Evolutionary conservation across 768 basidiomycete species (phyloP).

Genomic region (Agrocybe pediades): DNA sequence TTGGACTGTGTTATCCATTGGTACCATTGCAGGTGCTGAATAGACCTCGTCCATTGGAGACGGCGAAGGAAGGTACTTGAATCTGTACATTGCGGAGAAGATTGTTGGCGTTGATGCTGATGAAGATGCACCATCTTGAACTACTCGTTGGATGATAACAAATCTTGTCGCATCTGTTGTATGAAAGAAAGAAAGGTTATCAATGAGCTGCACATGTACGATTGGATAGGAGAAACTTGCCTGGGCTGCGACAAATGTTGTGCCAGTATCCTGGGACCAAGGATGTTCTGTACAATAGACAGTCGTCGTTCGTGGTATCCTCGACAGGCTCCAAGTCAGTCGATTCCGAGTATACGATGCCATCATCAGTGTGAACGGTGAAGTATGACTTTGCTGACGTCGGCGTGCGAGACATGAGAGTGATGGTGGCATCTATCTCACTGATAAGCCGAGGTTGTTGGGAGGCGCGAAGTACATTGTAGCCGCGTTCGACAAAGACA

Average conservation of each 20-base stretch:
- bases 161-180: conserved; percentile 74
- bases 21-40: conserved; percentile 8
- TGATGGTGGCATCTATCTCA: conserved; percentile 67
- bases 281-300: conserved; percentile 57
- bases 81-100: conserved; percentile 63
- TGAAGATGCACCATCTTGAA: conserved; percentile 32
- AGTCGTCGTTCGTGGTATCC: conserved; percentile 24
- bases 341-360: conserved; percentile 53
- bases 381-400: conserved; percentile 57
- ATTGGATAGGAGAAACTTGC: conserved; percentile 35
- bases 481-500: conserved; percentile 26
- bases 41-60: conserved; percentile 7
- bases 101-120: conserved; percentile 30
- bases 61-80: conserved; percentile 39
- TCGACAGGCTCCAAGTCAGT: conserved; percentile 34
- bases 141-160: conserved; percentile 67
- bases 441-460: conserved; percentile 53
- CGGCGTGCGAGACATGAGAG: conserved; percentile 52
- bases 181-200: background rate
- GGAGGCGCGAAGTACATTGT: conserved; percentile 38
- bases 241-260: conserved; percentile 52
- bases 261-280: conserved; percentile 71
- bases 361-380: conserved; percentile 51
- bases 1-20: conserved; percentile 9
- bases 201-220: conserved; percentile 7